These are phyloP conservation scores for Aspergillus texensis DNA, from an alignment of 2,329 filamentous ascomycete species.

Conservation along the genomic window DNA sequence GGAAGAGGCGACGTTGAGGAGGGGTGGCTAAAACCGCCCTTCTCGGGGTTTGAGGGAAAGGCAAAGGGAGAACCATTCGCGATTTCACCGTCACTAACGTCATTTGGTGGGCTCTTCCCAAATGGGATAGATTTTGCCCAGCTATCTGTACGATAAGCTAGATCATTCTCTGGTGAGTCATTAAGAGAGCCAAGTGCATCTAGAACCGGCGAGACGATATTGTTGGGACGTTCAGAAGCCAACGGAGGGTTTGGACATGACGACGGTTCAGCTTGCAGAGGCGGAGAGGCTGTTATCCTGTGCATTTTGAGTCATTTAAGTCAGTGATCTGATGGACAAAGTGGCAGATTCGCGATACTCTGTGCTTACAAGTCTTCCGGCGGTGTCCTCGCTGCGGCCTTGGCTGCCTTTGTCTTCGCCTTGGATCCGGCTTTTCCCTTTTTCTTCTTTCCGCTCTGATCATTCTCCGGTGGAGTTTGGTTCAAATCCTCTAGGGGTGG, in stretches of 20 bases:
- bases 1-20: conserved; percentile 48
- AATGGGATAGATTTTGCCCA: conserved; percentile 50
- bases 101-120: conserved; percentile 47
- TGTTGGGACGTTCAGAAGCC: conserved; percentile 26
- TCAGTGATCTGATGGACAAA: conserved; percentile 1
- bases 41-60: conserved; percentile 41
- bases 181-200: conserved; percentile 39
- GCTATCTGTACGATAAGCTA: conserved; percentile 42
- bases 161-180: conserved; percentile 36
- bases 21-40: conserved; percentile 44
- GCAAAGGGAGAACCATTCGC: conserved; percentile 43
- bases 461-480: conserved; percentile 34
- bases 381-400: conserved; percentile 33
- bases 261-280: conserved; percentile 32
- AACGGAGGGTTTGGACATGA: conserved; percentile 32
- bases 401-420: conserved; percentile 39
- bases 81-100: conserved; percentile 38
- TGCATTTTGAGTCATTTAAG: background rate
- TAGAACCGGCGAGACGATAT: conserved; percentile 41
- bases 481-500: conserved; percentile 31
- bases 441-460: conserved; percentile 40
- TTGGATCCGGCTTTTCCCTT: conserved; percentile 42
- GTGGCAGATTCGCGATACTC: conserved; percentile 13
- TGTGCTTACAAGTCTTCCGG: conserved; percentile 41
- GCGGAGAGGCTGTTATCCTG: conserved; percentile 32